Base-by-base conservation (phyloP, 106 monocot genomes). In the Apostasia shenzhenica region DNA sequence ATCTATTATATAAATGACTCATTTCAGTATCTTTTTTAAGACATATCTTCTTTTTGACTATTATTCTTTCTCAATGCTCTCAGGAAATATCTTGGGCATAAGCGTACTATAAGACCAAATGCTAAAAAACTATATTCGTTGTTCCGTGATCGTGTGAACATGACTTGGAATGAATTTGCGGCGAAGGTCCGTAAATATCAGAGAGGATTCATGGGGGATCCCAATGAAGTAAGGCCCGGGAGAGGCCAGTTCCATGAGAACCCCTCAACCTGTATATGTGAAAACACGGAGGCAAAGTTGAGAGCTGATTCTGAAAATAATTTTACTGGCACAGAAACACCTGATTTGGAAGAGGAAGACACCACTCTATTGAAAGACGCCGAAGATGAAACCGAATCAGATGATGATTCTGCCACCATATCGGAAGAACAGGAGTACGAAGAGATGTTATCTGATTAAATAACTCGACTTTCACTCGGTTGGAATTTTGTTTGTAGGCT, bases 41-140 rank as follows among this genome's bases (percentile, higher is more conserved):
- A 6, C 6, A 48, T 47, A 48, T 47, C 14, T 62, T 40, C 2
- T 46, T 14, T 47, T 48, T 67, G 40, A 6, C 11, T 8, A 0
- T 40, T 41, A 4, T 9, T 59, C 59, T 59, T 2, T 57, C 9
- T 59, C 59, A 40, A 8, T 59, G 37, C 41, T 59, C 40, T 13
- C 80, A 93, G 99, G 93, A 87, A 90, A 68, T 99, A 88, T 54
- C 93, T 87, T 68, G 89, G 89, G 11, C 99, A 99, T 81, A 93
- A 88, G 80, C 81, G 92, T 54, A 99, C 99, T 0, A 93, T 99
- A 47, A 57, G 99, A 3, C 99, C 99, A 12, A 99, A 99, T 68
- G 85, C 99, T 1, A 99, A 82, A 55, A 99, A 85, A 48, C 81
- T 99, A 11, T 88, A 89, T 42, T 83, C 92, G 39, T n/a, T 90